These are phyloP conservation scores for Globisporangium cederbergense DNA, from an alignment of 352 stramenopile species.

Conservation along the genomic window DNA sequence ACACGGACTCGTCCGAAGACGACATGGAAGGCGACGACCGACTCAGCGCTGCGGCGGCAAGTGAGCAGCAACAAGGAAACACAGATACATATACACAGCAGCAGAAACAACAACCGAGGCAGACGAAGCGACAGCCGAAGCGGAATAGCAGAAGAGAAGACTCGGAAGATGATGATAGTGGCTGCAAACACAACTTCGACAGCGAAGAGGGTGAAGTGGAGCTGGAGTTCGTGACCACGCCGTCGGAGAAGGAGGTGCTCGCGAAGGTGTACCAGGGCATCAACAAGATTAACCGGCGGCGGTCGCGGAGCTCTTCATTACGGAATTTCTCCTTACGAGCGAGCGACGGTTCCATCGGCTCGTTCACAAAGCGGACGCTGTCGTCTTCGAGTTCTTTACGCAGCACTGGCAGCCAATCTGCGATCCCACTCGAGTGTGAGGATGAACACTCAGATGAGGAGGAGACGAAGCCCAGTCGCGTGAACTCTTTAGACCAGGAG, in stretches of 20 bases:
- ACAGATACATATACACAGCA: background rate
- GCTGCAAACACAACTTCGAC: constrained; percentile 14
- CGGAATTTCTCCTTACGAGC: constrained; percentile 45
- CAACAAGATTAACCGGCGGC: constrained; percentile 66
- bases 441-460: constrained; percentile 21
- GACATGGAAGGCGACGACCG: constrained; percentile 14
- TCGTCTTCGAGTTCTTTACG: constrained; percentile 58
- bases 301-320: constrained; percentile 64
- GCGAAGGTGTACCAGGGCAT: constrained; percentile 66
- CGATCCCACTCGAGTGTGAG: constrained; percentile 18
- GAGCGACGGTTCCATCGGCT: constrained; percentile 28
- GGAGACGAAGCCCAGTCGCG: constrained; percentile 2
- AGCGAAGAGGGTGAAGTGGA: constrained; percentile 32
- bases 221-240: constrained; percentile 64
- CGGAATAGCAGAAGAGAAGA: constrained; percentile 15
- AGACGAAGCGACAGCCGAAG: constrained; percentile 17
- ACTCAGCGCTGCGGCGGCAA: background rate
- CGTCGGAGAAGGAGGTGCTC: constrained; percentile 68
- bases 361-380: constrained; percentile 42
- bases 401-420: constrained; percentile 36
- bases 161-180: constrained; percentile 9
- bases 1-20: constrained; percentile 12
- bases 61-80: background rate
- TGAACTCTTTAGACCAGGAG: background rate
- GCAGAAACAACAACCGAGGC: constrained; percentile 13